Evolutionary conservation across 192 early-diverging fungal species (phyloP).

Genomic region (Linnemannia elongata): DNA sequence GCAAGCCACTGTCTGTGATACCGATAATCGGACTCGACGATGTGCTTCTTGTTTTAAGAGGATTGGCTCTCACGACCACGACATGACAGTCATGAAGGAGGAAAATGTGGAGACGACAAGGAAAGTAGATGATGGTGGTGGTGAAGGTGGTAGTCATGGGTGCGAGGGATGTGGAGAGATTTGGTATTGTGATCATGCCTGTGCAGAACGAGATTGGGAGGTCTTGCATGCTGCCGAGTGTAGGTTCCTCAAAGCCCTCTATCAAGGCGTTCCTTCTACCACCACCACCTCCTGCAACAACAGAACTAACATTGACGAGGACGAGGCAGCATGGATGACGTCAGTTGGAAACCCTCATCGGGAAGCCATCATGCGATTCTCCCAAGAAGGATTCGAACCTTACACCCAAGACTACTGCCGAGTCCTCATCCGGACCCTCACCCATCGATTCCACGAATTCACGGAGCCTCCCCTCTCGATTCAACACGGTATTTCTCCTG

Average conservation of each 20-base stretch:
- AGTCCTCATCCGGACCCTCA: constrained; percentile 7
- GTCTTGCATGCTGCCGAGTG: constrained; percentile 19
- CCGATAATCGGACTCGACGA: constrained; percentile 6
- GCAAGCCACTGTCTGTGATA: constrained; percentile 14
- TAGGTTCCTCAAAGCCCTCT: constrained; percentile 14
- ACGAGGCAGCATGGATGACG: not conserved
- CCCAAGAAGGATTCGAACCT: not conserved
- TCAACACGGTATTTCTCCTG: not conserved
- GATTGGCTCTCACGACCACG: not conserved
- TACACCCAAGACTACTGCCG: constrained; percentile 27
- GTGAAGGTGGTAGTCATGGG: not conserved
- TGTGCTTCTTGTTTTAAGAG: constrained; percentile 13
- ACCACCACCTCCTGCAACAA: not conserved
- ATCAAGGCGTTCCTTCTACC: not conserved
- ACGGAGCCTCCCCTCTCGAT: not conserved
- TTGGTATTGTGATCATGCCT: constrained; percentile 30
- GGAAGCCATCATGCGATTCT: not conserved
- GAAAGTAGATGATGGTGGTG: not conserved
- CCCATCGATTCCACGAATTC: constrained; percentile 22
- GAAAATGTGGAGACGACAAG: not conserved
- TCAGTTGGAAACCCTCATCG: not conserved
- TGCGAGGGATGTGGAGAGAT: constrained; percentile 8
- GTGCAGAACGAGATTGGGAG: constrained; percentile 16
- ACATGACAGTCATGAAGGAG: not conserved
- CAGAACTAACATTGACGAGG: not conserved